A percentile compares a stretch with the other conserved stretches of the same genome.
Evolutionary conservation across 1,284 basidiomycete genomes (phyloP).

Genomic region (Afroboletus lepidellus): DNA sequence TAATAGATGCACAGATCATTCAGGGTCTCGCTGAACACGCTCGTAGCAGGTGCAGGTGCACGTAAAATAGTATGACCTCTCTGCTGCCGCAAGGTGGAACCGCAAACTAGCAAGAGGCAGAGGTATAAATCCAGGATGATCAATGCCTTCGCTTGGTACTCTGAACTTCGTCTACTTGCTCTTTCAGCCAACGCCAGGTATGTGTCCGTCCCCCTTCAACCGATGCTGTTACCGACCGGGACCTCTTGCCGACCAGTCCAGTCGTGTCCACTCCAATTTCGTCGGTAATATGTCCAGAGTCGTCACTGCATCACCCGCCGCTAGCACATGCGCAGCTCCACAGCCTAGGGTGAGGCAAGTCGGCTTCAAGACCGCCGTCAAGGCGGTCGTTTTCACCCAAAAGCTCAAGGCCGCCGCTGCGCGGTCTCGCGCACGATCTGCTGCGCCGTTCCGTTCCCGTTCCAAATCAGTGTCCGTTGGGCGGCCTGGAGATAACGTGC

Average conservation of each 20-base stretch:
- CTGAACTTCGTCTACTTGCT: background rate
- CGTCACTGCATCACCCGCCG: background rate
- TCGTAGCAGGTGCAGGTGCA: background rate
- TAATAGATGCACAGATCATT: background rate
- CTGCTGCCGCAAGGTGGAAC: too few species aligned
- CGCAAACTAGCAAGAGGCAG: too few species aligned
- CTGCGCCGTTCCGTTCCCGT: background rate
- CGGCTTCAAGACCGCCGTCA: constrained; percentile 24
- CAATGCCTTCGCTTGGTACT: background rate
- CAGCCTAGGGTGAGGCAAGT: constrained; percentile 12
- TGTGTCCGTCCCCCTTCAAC: background rate
- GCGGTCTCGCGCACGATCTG: constrained; percentile 3
- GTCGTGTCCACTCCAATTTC: background rate
- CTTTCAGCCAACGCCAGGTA: constrained; percentile 4
- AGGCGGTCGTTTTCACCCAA: constrained; percentile 20
- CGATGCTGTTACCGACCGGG: constrained; percentile 6
- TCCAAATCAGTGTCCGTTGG: constrained; percentile 9
- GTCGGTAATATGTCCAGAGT: background rate
- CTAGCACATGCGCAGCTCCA: background rate
- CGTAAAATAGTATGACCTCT: background rate
- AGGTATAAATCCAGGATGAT: constrained; percentile 16
- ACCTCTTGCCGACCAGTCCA: background rate
- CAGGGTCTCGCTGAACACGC: background rate
- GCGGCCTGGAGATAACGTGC: background rate
- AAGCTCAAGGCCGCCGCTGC: constrained; percentile 25